Evolutionary conservation across 2,329 filamentous ascomycete genomes (phyloP).

Genomic region (Sporothrix dimorphospora): DNA sequence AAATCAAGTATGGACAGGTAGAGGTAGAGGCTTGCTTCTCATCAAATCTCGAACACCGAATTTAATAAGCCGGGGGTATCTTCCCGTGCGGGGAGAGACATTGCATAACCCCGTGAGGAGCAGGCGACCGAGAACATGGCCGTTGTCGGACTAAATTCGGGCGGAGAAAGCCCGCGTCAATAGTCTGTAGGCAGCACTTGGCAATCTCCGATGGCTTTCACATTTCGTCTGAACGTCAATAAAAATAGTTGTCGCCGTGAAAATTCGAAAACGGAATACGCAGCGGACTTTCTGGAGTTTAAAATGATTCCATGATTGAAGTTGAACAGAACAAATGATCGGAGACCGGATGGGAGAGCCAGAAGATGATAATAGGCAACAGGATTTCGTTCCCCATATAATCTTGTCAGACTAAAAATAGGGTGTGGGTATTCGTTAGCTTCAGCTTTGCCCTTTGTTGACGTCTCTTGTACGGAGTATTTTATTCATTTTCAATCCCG

Average conservation of each 20-base stretch:
- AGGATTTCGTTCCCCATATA: not conserved
- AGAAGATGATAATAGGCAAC: not conserved
- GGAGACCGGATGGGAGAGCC: not conserved
- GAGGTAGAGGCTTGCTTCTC: not conserved
- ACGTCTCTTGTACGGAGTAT: not conserved
- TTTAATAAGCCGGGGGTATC: not conserved
- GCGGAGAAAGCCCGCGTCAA: not conserved
- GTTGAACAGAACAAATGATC: too few species aligned
- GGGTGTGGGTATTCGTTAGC: not conserved
- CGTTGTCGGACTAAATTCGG: not conserved
- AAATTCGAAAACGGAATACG: not conserved
- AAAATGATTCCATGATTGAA: not conserved
- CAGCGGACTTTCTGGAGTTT: not conserved
- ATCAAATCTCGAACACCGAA: not conserved
- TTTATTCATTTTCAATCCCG: not conserved
- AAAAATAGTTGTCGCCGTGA: not conserved
- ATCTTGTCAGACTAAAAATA: not conserved
- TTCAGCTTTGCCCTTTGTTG: not conserved
- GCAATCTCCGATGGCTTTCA: not conserved
- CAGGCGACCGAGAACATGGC: not conserved
- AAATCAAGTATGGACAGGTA: not conserved
- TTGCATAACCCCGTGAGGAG: not conserved
- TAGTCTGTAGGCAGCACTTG: too few species aligned
- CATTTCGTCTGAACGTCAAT: not conserved
- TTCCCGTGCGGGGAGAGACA: not conserved